Conservation (phyloP, 2,329 filamentous ascomycete species). For the Fusarium sp. region DNA sequence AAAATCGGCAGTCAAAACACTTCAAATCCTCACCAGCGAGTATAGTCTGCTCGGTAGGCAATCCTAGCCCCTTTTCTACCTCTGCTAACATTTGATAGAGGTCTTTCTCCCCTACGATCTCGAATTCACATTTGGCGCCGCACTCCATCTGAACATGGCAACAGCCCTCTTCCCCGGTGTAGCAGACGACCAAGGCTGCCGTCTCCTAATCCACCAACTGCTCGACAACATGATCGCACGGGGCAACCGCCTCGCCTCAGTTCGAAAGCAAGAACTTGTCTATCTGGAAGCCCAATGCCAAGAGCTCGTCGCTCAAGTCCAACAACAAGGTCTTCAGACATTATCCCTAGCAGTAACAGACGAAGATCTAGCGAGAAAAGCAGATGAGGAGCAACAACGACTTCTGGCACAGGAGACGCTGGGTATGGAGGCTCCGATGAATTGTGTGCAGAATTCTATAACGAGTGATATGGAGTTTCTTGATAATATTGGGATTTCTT, state of each 20-base stretch:
- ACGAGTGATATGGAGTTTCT: constrained; percentile 45
- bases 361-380: constrained; percentile 1
- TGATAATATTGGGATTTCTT: constrained; percentile 50
- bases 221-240: constrained; percentile 46
- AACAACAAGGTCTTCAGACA: constrained; percentile 40
- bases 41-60: constrained; percentile 47
- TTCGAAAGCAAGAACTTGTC: constrained; percentile 46
- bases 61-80: rapidly evolving
- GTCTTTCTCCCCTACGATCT: constrained; percentile 50
- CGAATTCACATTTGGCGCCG: constrained; percentile 48
- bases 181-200: constrained; percentile 37
- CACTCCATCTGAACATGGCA: constrained; percentile 49
- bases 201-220: constrained; percentile 38
- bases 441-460: constrained; percentile 7
- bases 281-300: constrained; percentile 42
- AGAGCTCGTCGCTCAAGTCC: constrained; percentile 37
- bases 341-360: constrained; percentile 30
- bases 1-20: constrained; percentile 51
- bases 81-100: constrained; percentile 35
- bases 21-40: constrained; percentile 49
- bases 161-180: constrained; percentile 46
- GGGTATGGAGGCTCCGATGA: background rate
- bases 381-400: constrained; percentile 1
- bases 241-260: constrained; percentile 45
- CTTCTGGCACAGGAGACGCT: background rate